These are phyloP conservation scores for Corymbia maculata DNA, from an alignment of 345 rosid genomes.

Conservation along the genomic window DNA sequence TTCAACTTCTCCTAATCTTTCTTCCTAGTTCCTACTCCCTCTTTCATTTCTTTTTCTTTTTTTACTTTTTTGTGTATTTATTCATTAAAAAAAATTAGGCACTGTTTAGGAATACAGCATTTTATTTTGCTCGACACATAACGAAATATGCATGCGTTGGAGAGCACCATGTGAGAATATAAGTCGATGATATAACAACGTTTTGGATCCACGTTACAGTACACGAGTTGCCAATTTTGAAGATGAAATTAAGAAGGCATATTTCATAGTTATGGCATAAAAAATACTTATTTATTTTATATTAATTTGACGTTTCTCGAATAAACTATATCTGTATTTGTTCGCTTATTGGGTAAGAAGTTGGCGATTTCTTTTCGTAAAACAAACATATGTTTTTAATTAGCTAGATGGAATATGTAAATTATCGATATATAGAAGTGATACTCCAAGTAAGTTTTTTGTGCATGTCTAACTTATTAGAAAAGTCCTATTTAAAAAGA, in stretches of 20 bases:
- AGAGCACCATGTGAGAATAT: neutral
- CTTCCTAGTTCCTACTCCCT: neutral
- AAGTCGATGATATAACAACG: neutral
- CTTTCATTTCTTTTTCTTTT: neutral
- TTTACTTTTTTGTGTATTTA: neutral
- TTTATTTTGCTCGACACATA: neutral
- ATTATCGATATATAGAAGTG: neutral
- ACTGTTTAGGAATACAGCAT: neutral
- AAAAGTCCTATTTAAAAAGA: neutral
- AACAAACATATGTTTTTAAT: neutral
- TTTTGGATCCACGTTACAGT: neutral
- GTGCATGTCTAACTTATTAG: neutral
- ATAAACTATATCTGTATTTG: neutral
- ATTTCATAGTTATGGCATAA: neutral
- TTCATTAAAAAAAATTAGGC: neutral
- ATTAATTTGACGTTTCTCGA: neutral
- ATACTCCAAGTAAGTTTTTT: neutral
- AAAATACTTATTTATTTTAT: neutral
- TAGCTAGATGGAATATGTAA: neutral
- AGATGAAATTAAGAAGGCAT: neutral
- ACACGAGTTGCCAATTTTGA: neutral
- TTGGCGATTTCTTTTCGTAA: neutral
- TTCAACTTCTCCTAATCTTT: neutral
- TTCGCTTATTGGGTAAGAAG: neutral
- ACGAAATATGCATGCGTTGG: neutral